phyloP scores from a whole-genome alignment of 2,329 filamentous ascomycete species.

The Trichophaea hybrida region DNA sequence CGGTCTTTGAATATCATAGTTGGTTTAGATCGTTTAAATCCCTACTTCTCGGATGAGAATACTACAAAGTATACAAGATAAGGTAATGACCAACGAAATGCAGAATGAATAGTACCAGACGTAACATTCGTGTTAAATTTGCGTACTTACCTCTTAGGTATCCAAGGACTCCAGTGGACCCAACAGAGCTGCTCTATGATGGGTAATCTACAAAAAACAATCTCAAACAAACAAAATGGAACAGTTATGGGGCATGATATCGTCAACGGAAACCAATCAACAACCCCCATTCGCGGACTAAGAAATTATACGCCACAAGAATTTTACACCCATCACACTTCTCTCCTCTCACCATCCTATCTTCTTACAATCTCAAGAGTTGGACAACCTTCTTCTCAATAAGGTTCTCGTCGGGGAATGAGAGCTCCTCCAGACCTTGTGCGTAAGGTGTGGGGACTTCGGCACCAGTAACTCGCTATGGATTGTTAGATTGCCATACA shows the following conservation, averaged over 20 bases:
- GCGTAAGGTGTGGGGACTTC: slow-evolving; percentile 89
- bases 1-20: no score
- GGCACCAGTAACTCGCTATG: slow-evolving; percentile 68
- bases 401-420: slow-evolving; percentile 77
- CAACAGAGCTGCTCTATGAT: no score
- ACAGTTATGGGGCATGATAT: not conserved
- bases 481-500: slow-evolving; percentile 4
- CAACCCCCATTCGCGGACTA: not conserved
- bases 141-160: no score
- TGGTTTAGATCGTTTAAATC: no score
- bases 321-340: not conserved
- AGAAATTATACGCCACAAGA: not conserved
- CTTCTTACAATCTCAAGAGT: slow-evolving; percentile 57
- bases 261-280: not conserved
- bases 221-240: no score
- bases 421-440: slow-evolving; percentile 57
- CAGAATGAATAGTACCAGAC: no score
- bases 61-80: no score
- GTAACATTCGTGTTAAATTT: no score
- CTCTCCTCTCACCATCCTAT: not conserved
- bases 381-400: slow-evolving; percentile 83
- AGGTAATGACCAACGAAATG: no score
- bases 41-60: no score
- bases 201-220: no score
- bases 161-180: no score